Percentiles rank a stretch among this genome's conserved stretches.
phyloP scores from a whole-genome alignment of 768 basidiomycete species.

The Amanita fuliginea region DNA sequence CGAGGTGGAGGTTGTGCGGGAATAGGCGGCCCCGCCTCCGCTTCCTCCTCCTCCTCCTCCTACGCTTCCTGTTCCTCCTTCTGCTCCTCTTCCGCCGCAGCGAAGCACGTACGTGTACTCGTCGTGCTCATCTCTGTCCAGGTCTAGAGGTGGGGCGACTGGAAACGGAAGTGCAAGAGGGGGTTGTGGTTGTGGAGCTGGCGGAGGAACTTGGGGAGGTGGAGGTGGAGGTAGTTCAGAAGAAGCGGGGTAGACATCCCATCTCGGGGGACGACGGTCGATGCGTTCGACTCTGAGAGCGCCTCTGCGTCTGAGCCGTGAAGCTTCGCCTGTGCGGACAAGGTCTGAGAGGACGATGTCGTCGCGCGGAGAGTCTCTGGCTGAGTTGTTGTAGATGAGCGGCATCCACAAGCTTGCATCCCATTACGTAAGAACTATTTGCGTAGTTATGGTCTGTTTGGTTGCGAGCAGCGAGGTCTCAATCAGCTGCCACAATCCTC shows the following conservation, averaged over 20 bases:
- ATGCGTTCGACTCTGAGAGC: slow-evolving; percentile 51
- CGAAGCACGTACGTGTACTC: slow-evolving; percentile 18
- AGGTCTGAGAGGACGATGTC: slow-evolving; percentile 66
- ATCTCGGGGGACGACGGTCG: slow-evolving; percentile 2
- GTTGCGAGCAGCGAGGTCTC: too few relatives aligned
- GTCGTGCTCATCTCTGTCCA: slow-evolving; percentile 9
- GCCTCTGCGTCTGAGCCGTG: slow-evolving; percentile 60
- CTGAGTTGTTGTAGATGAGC: not conserved
- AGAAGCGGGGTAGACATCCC: not conserved
- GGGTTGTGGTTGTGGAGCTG: not conserved
- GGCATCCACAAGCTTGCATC: not conserved
- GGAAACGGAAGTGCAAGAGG: not conserved
- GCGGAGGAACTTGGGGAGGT: not conserved
- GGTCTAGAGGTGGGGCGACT: slow-evolving; percentile 1
- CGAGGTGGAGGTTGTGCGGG: slow-evolving; percentile 8
- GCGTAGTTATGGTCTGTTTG: too few relatives aligned
- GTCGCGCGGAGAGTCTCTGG: slow-evolving; percentile 19
- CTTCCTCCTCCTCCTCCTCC: too few relatives aligned
- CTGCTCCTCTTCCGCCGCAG: slow-evolving; percentile 16
- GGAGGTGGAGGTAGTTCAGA: not conserved
- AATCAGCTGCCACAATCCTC: too few relatives aligned
- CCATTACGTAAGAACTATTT: not conserved
- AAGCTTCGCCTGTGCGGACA: slow-evolving; percentile 59
- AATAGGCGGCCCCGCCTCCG: slow-evolving; percentile 1
- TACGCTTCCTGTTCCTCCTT: too few relatives aligned